Evolutionary conservation across 164 flowering plant genomes (phyloP).

Genomic region (Pachysandra terminalis): DNA sequence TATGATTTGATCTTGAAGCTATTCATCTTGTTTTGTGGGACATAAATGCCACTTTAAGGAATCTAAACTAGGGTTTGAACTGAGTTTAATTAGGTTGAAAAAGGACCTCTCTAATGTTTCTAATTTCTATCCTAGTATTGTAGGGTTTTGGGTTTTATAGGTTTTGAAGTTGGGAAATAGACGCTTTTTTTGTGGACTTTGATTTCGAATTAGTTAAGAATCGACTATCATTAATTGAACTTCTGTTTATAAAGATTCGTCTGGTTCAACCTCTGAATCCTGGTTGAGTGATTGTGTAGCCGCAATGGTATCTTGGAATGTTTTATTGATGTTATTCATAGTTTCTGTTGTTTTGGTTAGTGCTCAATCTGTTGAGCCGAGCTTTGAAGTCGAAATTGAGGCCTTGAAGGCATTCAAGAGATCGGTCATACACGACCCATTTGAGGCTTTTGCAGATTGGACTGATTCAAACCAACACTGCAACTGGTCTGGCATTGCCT

Average conservation of each 20-base stretch:
- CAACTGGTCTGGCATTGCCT: slow-evolving; percentile 77
- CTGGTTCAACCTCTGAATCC: not conserved
- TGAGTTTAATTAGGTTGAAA: too few relatives aligned
- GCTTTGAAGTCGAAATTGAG: slow-evolving; percentile 34
- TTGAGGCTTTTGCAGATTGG: slow-evolving; percentile 54
- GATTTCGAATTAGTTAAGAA: too few relatives aligned
- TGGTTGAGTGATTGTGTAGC: not conserved
- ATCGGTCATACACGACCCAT: slow-evolving; percentile 48
- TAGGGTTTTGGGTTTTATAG: too few relatives aligned
- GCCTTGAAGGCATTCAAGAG: slow-evolving; percentile 66
- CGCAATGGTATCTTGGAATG: slow-evolving; percentile 16
- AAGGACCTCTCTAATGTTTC: too few relatives aligned
- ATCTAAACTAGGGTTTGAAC: too few relatives aligned
- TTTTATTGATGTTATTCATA: slow-evolving; percentile 12
- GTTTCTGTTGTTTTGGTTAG: slow-evolving; percentile 5
- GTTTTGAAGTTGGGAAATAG: too few relatives aligned
- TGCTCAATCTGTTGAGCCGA: slow-evolving; percentile 18
- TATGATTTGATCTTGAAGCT: too few relatives aligned
- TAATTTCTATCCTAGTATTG: too few relatives aligned
- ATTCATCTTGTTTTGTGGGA: too few relatives aligned
- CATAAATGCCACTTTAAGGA: too few relatives aligned
- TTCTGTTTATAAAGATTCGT: too few relatives aligned
- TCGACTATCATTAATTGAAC: not conserved
- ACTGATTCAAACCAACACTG: slow-evolving; percentile 44
- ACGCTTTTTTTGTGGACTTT: too few relatives aligned